phyloP scores from a whole-genome alignment of 768 basidiomycete species.

The Boletus pseudo-olivaceus region DNA sequence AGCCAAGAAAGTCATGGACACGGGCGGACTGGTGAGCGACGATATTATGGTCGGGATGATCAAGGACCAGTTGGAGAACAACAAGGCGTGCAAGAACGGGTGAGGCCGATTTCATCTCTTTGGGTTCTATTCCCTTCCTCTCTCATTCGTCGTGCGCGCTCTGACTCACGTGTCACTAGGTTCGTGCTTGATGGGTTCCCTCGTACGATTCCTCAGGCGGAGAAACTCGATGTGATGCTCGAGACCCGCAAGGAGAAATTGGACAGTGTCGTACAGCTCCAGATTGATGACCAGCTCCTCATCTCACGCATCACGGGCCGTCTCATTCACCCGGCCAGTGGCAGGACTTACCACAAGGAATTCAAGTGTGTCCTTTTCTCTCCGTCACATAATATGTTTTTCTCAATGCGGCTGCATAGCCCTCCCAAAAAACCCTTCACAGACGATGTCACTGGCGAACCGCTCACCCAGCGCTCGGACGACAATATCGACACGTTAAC shows the following conservation, averaged over 20 bases:
- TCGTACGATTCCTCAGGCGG: conserved; percentile 91
- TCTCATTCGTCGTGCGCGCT: not conserved
- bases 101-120: conserved; percentile 41
- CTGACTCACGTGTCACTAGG: conserved; percentile 37
- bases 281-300: conserved; percentile 91
- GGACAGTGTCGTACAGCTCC: conserved; percentile 87
- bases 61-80: conserved; percentile 90
- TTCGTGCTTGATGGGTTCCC: conserved; percentile 99
- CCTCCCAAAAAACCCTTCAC: conserved; percentile 95
- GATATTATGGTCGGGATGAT: conserved; percentile 99
- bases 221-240: conserved; percentile 95
- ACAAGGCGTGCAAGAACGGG: conserved; percentile 94
- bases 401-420: conserved; percentile 41
- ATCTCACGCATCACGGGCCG: conserved; percentile 98
- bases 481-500: conserved; percentile 95
- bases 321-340: conserved; percentile 84
- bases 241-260: conserved; percentile 77
- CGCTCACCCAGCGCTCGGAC: conserved; percentile 94
- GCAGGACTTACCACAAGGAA: conserved; percentile 91
- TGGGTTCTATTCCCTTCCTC: too few species aligned
- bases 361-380: conserved; percentile 66
- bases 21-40: conserved; percentile 91
- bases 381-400: conserved; percentile 4
- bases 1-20: conserved; percentile 98
- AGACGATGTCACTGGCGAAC: conserved; percentile 94